Percentiles rank a stretch among this genome's conserved stretches.
phyloP scores from a whole-genome alignment of 371 early-diverging fungal species.

The Rhizomucor pusillus region DNA sequence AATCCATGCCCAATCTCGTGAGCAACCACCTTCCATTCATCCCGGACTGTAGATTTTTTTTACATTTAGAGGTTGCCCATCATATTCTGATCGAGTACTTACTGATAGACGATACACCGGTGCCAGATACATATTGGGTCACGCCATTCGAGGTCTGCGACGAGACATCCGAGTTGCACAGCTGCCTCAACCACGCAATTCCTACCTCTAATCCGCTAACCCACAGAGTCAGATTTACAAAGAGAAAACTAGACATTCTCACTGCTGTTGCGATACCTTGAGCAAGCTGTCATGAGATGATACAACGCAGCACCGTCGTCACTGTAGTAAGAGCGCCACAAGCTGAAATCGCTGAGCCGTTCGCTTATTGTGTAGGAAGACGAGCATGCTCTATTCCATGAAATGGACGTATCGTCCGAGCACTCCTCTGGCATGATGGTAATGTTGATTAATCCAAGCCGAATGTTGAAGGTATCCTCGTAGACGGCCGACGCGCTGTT shows the following conservation, averaged over 20 bases:
- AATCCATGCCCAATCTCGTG: constrained; percentile 94
- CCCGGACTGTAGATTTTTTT: constrained; percentile 47
- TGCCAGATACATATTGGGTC: constrained; percentile 69
- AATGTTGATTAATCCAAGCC: constrained; percentile 81
- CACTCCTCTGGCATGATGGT: constrained; percentile 65
- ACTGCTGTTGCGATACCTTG: constrained; percentile 8
- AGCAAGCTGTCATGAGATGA: constrained; percentile 92
- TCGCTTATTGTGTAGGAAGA: constrained; percentile 65
- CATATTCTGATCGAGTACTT: constrained; percentile 15
- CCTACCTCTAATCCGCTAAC: constrained; percentile 89
- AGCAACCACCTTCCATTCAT: constrained; percentile 94
- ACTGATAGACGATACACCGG: constrained; percentile 82
- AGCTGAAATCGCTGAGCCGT: constrained; percentile 86
- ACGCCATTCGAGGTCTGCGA: constrained; percentile 33
- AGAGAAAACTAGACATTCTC: too few relatives aligned
- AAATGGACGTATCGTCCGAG: constrained; percentile 34
- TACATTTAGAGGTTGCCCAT: background rate
- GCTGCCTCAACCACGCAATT: constrained; percentile 84
- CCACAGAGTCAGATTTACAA: too few relatives aligned
- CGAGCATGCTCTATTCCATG: constrained; percentile 87
- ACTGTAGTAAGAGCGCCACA: constrained; percentile 74
- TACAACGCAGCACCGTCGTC: constrained; percentile 84
- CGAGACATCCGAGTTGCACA: constrained; percentile 61
- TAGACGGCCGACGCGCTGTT: constrained; percentile 79
- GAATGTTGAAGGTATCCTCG: constrained; percentile 82